Evolutionary conservation across 2,329 filamentous ascomycete species (phyloP), one percentile per base, ranked within the genome.

Genomic region (Diaporthe citri): DNA sequence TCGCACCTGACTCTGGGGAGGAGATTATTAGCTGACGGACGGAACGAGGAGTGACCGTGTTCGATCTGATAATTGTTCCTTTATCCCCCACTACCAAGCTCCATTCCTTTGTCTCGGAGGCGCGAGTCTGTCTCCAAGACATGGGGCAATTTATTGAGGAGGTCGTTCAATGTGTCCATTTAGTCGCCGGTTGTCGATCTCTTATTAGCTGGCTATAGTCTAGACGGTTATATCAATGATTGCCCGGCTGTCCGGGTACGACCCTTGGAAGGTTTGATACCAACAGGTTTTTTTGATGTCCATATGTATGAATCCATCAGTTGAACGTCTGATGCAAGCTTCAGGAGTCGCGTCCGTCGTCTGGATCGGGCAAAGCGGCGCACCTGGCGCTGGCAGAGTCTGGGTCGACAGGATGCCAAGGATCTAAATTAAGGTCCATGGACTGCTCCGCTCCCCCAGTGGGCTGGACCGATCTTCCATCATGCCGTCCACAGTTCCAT

Each of bases 371-470:
- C 64, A 52, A 52, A 31, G 64, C 64, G 46, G 46, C 31, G 41
- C 13, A 3, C 5, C 41, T 25, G 20, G 25, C 7, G 28, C 55
- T 28, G 22, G 62, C 28, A 67, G 62, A 36, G 60, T 28, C n/a
- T 69, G 64, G 64, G 46, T 67, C 4, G 25, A 5, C 41, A 34
- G 43, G 31, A 12, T 20, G 64, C 48, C 64, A 69, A 55, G 64
- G 17, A 55, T 69, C 64, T 69, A 69, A 69, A 55, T 55, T 69
- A 69, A 69, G 64, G 46, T 69, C 31, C 64, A n/a, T 55, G 46
- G 43, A 36, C 48, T 55, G 64, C 64, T 55, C 64, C 48, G 46
- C 64, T 55, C 48, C 46, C 64, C 64, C 62, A 39, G 64, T 69
- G 64, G 64, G 64, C 64, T 69, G 48, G 64, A 55, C 48, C 64